Evolutionary conservation across 2,329 filamentous ascomycete species (phyloP), one percentile per base, ranked within the genome.

Genomic region (Simplicillium aogashimaense): DNA sequence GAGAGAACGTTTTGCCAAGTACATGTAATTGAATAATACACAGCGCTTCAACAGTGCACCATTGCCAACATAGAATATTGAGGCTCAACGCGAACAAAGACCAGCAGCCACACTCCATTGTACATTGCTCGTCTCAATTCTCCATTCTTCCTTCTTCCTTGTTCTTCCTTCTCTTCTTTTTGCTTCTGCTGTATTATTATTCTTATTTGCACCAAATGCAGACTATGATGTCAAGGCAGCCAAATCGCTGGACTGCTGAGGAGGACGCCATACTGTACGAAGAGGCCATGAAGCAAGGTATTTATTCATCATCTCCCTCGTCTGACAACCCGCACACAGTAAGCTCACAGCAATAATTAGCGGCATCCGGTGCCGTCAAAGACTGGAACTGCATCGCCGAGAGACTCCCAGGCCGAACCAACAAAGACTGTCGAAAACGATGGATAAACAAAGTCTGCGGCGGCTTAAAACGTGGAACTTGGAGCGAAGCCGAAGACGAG

Each of bases 351-450:
- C n/a, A 32, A 29, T 2, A 29, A 25, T 25, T 25, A 44, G 42
- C 39, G 13, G 35, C 38, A 15, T 30, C 28, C 3, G 38, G 38
- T 8, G 32, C 31, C n/a, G 36, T 46, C 17, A 46, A 40, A 12
- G 45, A 47, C 38, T 60, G 58, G 61, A 63, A 58, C 40, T 51
- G 49, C 35, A 56, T 66, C 33, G 60, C 63, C 11, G 42, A 49
- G 6, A 52, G 50, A 18, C 55, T 66, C 2, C 61, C 61, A 3
- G 58, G 58, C 7, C 50, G 63, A 40, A 60, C 58, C 12, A 66
- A 67, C 48, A 66, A 67, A 44, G 64, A 67, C 47, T 66, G 63
- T 40, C 55, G 64, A 14, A 67, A 67, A 44, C 53, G 64, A 33
- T 67, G 61, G 61, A 39, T 47, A 16, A 54, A 56, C 35, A 65